phyloP scores from a whole-genome alignment of 2,329 filamentous ascomycete species.

The Colletotrichum theobromicola region DNA sequence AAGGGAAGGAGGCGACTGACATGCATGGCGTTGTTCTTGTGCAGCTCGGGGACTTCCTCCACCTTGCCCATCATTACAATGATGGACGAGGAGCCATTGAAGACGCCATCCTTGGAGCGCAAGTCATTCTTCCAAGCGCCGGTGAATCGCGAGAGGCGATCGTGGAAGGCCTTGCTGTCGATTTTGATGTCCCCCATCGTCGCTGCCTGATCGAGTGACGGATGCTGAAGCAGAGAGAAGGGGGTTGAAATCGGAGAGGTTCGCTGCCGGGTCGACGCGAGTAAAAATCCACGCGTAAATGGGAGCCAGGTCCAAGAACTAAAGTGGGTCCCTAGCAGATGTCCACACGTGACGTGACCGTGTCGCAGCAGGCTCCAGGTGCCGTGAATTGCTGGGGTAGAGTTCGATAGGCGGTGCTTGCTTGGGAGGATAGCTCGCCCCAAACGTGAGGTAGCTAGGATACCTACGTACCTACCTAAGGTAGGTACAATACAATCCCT shows the following conservation, averaged over 20 bases:
- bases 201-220: constrained; percentile 35
- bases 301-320: constrained; percentile 10
- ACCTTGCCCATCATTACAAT: constrained; percentile 94
- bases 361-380: background rate
- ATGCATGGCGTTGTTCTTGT: constrained; percentile 97
- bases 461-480: too few species aligned
- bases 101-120: constrained; percentile 79
- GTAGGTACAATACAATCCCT: too few species aligned
- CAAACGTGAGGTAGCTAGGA: background rate
- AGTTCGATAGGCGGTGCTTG: background rate
- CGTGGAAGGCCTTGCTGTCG: constrained; percentile 91
- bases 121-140: constrained; percentile 97
- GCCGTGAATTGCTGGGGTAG: background rate
- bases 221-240: background rate
- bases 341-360: constrained; percentile 37
- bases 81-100: constrained; percentile 86
- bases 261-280: constrained; percentile 34
- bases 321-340: background rate
- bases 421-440: background rate
- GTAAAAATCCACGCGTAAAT: constrained; percentile 49
- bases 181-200: constrained; percentile 87
- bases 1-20: constrained; percentile 56
- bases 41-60: constrained; percentile 83
- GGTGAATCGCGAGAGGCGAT: constrained; percentile 85
- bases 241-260: constrained; percentile 8